phyloP scores from a whole-genome alignment of 164 flowering plant species.

The Piper betle region DNA sequence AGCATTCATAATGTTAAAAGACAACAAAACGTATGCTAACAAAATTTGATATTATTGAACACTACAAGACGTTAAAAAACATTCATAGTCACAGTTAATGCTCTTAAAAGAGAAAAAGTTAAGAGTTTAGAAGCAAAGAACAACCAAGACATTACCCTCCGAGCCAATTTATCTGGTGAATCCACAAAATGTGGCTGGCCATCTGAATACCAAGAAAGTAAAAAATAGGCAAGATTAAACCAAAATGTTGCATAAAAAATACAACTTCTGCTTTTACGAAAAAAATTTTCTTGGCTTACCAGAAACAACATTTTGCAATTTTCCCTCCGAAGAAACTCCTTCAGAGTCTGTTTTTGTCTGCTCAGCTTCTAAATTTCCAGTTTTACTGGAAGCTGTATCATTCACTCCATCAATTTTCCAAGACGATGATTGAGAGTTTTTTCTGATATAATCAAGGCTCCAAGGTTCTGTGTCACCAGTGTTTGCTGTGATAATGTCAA shows the following conservation, averaged over 20 bases:
- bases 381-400: constrained; percentile 18
- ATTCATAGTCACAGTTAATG: too few relatives aligned
- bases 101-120: too few relatives aligned
- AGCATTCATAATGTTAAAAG: too few relatives aligned
- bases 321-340: constrained; percentile 18
- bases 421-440: constrained; percentile 53
- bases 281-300: constrained; percentile 9
- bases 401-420: constrained; percentile 58
- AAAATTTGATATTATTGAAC: too few relatives aligned
- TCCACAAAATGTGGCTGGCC: constrained; percentile 32
- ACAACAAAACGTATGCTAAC: too few relatives aligned
- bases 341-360: constrained; percentile 17
- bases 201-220: constrained; percentile 27
- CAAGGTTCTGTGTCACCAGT: constrained; percentile 60
- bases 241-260: background rate
- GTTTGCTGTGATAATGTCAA: constrained; percentile 51
- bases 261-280: background rate
- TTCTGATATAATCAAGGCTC: constrained; percentile 60
- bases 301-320: constrained; percentile 12
- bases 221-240: background rate
- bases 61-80: too few relatives aligned
- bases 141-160: constrained; percentile 47
- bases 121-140: too few relatives aligned
- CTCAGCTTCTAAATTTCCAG: constrained; percentile 26
- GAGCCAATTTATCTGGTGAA: constrained; percentile 40